Percentiles rank a stretch among this genome's conserved stretches.
Evolutionary conservation across 1,139 yeast genomes (phyloP).

Genomic region (Debaryomyces sp.): DNA sequence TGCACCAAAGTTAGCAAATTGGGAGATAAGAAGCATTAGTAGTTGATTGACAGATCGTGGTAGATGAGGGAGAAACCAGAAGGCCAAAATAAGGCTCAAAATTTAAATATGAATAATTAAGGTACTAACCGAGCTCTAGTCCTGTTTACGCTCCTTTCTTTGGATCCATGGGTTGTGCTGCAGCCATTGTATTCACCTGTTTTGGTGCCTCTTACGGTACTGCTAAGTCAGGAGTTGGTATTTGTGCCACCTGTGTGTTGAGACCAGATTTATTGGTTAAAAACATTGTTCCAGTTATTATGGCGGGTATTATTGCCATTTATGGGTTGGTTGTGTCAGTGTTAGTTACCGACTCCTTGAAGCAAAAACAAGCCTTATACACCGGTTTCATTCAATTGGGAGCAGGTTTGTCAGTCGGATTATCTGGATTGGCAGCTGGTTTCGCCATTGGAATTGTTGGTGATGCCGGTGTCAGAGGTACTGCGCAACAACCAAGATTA

Average conservation of each 20-base stretch:
- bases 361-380: slow-evolving; percentile 89
- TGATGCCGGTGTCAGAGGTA: slow-evolving; percentile 97
- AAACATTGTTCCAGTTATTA: slow-evolving; percentile 93
- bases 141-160: slow-evolving; percentile 91
- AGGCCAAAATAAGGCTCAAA: neutral
- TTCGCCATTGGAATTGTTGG: slow-evolving; percentile 99
- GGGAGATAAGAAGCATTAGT: neutral
- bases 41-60: neutral
- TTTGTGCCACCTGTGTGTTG: slow-evolving; percentile 96
- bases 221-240: slow-evolving; percentile 99
- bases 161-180: slow-evolving; percentile 98
- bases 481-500: slow-evolving; percentile 94
- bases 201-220: slow-evolving; percentile 99
- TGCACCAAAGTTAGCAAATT: neutral
- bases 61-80: neutral
- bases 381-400: slow-evolving; percentile 98
- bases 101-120: neutral
- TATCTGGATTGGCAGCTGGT: slow-evolving; percentile 96
- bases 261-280: slow-evolving; percentile 94
- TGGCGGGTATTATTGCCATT: slow-evolving; percentile 99
- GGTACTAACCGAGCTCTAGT: slow-evolving; percentile 32
- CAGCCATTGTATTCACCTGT: slow-evolving; percentile 97
- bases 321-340: slow-evolving; percentile 98
- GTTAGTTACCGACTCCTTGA: slow-evolving; percentile 86
- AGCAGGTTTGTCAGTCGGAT: slow-evolving; percentile 97